phyloP scores from a whole-genome alignment of 257 asterid species.

The Forsythia viridissima region DNA sequence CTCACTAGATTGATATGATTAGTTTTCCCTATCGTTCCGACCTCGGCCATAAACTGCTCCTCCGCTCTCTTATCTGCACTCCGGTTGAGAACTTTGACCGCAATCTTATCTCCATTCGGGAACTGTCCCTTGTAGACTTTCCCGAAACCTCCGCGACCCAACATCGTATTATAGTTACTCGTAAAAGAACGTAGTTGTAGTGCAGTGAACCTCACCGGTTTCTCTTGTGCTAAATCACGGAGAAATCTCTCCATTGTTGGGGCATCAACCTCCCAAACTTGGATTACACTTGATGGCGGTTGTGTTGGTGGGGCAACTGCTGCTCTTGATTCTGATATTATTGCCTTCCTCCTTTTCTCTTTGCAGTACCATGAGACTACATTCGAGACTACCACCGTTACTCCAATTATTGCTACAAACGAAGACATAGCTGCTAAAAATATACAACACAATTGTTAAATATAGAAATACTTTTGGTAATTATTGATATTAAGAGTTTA shows the following conservation, averaged over 20 bases:
- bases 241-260: slow-evolving; percentile 44
- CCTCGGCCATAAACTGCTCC: slow-evolving; percentile 46
- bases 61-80: slow-evolving; percentile 14
- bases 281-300: neutral
- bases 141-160: slow-evolving; percentile 40
- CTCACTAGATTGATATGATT: slow-evolving; percentile 35
- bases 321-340: slow-evolving; percentile 27
- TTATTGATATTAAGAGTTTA: too few species aligned
- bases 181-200: slow-evolving; percentile 36
- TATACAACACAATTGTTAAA: neutral
- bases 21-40: slow-evolving; percentile 40
- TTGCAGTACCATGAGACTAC: slow-evolving; percentile 20
- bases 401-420: too few species aligned
- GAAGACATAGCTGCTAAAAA: neutral
- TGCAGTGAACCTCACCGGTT: slow-evolving; percentile 40
- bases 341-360: slow-evolving; percentile 18
- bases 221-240: slow-evolving; percentile 33
- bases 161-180: slow-evolving; percentile 22
- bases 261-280: slow-evolving; percentile 32
- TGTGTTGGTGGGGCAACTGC: slow-evolving; percentile 25
- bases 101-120: slow-evolving; percentile 35
- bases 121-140: slow-evolving; percentile 37
- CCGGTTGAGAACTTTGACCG: slow-evolving; percentile 38
- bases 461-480: neutral
- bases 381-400: too few species aligned